Evolutionary conservation across 176 grass and related monocot genomes (phyloP), one percentile per base, ranked within the genome.

Genomic region (Guadua angustifolia): DNA sequence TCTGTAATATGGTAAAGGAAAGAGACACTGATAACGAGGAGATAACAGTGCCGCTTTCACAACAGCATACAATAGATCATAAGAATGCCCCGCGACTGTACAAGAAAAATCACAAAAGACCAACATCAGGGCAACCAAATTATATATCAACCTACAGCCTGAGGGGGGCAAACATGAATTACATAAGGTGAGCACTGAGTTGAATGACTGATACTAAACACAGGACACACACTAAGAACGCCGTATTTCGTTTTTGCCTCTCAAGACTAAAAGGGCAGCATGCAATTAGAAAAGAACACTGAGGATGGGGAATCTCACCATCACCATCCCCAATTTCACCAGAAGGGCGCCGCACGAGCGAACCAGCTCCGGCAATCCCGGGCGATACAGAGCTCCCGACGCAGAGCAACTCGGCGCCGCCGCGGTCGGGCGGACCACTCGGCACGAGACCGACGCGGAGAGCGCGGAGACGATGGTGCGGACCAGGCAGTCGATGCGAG

Each of bases 391-490:
- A 95, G 56, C 73, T 89, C 46, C 95, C 92, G 7, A 91, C 24
- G 12, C 50, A 78, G 36, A 94, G 78, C 53, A 92, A 65, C 79
- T 84, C 88, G 64, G 22, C 67, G 10, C 38, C 49, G 56, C 13
- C 47, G 16, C 58, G 82, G 9, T 75, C 69, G 25, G 86, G 33
- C 59, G 76, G 19, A 87, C 74, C 26, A 88, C 88, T 14, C 70
- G 71, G 78, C 90, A 94, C 1, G 88, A 88, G 10, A 84, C 63
- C 11, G 90, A 93, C 4, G 86, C 85, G 15, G 60, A 84, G 43
- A 97, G 92, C 81, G 77, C 82, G 29, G 88, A 83, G 62, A 93
- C 39, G 32, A 91, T 61, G 42, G 92, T 93, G 66, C 84, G 53
- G 33, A 97, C 36, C 18, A 94, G 47, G 79, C 36, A 92, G 25